Base-by-base conservation (phyloP, 2,329 filamentous ascomycete species). In the Epichloe baconii region DNA sequence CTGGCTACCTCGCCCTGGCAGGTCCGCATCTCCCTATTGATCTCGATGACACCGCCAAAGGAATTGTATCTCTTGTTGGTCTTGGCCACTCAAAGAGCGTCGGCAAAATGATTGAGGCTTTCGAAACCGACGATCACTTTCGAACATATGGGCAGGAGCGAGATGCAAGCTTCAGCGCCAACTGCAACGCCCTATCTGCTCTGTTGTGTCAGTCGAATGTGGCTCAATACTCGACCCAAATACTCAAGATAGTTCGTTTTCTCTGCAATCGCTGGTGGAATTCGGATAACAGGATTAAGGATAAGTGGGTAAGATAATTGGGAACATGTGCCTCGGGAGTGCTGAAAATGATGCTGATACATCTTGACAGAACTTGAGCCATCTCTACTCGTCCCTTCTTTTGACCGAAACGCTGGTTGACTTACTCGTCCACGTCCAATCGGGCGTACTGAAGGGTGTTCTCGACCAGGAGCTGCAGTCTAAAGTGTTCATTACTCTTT, bases 1-100 rank as follows among this genome's bases (percentile, higher is more conserved):
- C n/a, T 4, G 19, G 11, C 15, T n/a, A 10, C 3, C 12, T 38
- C 35, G 21, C 42, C 21, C 19, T 12, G 15, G 41, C 17, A 49
- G 34, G 7, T 3, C n/a, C 47, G 47, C 31, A 44, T 19, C 17
- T 14, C 34, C 17, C 47, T 40, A 5, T 31, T 34, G 57, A 58
- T 49, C 55, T 47, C 5, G 57, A 58, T 44, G 55, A 58, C 47
- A 57, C 48, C 1, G 54, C 57, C 15, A 57, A 53, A 35, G 35
- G 21, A 23, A 23, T 23, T 23, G 4, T 23, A 23, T 23, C 44
- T n/a, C 48, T 58, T 19, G 38, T 42, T 6, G 36, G 44, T 15
- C 50, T 57, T n/a, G 43, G 17, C 7, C 42, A 23, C 3, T 51
- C 54, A 4, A 53, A 48, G 2, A n/a, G 40, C 2, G 12, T 44